A percentile compares a stretch with the other conserved stretches of the same genome.
These are phyloP conservation scores for Debaryomycetaceae sp. DNA, from an alignment of 1,139 yeast genomes.

Conservation along the genomic window DNA sequence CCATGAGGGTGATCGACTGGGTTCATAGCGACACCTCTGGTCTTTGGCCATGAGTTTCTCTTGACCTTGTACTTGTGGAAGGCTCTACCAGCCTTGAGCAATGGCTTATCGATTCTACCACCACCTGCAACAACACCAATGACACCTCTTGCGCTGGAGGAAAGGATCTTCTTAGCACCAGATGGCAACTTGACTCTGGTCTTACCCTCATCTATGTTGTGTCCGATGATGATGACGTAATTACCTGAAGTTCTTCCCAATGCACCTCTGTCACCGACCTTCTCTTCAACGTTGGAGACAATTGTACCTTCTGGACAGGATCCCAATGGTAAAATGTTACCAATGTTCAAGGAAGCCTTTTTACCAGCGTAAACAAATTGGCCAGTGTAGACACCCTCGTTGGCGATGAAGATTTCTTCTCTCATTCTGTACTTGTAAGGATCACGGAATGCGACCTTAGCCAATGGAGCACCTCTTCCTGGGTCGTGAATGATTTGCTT, in stretches of 20 bases:
- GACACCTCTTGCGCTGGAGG: slow-evolving; percentile 98
- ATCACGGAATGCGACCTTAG: slow-evolving; percentile 98
- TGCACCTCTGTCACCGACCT: slow-evolving; percentile 99
- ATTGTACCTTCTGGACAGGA: slow-evolving; percentile 99
- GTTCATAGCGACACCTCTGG: slow-evolving; percentile 99
- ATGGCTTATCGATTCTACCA: slow-evolving; percentile 99
- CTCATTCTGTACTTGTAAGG: slow-evolving; percentile 98
- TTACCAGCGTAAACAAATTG: slow-evolving; percentile 99
- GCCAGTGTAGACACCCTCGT: slow-evolving; percentile 99
- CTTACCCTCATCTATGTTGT: slow-evolving; percentile 98
- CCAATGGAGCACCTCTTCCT: slow-evolving; percentile 99
- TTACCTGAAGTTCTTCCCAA: slow-evolving; percentile 99
- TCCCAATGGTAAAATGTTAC: slow-evolving; percentile 96
- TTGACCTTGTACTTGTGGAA: slow-evolving; percentile 98
- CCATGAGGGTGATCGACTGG: slow-evolving; percentile 99
- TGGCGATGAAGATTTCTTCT: slow-evolving; percentile 98
- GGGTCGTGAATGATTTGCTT: slow-evolving; percentile 99
- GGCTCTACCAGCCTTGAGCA: slow-evolving; percentile 99
- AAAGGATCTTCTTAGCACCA: slow-evolving; percentile 95
- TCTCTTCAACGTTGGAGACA: slow-evolving; percentile 97
- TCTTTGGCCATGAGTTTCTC: slow-evolving; percentile 99
- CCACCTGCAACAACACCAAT: slow-evolving; percentile 99
- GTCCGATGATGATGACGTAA: slow-evolving; percentile 98
- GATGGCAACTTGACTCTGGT: slow-evolving; percentile 99
- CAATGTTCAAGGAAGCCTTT: slow-evolving; percentile 95